Evolutionary conservation across 1,284 basidiomycete species (phyloP).

Genomic region (Cryptococcus sp.): DNA sequence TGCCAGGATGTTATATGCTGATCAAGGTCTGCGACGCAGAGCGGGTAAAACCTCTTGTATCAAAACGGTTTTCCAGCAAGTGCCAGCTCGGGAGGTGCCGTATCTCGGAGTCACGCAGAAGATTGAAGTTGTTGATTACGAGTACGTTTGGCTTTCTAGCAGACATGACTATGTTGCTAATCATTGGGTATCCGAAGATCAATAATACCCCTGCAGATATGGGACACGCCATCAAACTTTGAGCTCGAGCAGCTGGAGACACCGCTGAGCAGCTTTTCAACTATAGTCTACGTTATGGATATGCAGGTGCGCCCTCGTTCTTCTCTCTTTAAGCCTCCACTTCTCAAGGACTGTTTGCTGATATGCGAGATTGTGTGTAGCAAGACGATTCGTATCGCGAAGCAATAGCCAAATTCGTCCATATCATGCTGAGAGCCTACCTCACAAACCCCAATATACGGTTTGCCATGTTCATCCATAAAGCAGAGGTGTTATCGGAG

Average conservation of each 20-base stretch:
- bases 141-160: slow-evolving; percentile 62
- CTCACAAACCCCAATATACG: slow-evolving; percentile 75
- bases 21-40: slow-evolving; percentile 54
- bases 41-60: slow-evolving; percentile 92
- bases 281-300: slow-evolving; percentile 93
- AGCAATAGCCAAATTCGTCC: slow-evolving; percentile 74
- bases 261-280: slow-evolving; percentile 71
- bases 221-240: slow-evolving; percentile 89
- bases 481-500: slow-evolving; percentile 87
- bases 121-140: slow-evolving; percentile 71
- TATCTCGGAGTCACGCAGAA: slow-evolving; percentile 86
- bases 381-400: slow-evolving; percentile 59
- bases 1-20: background rate
- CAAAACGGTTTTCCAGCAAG: slow-evolving; percentile 84
- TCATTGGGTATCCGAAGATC: slow-evolving; percentile 60
- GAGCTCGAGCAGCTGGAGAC: slow-evolving; percentile 72
- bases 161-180: background rate
- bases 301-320: slow-evolving; percentile 67
- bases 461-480: slow-evolving; percentile 94
- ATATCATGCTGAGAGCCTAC: slow-evolving; percentile 72
- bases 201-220: slow-evolving; percentile 88
- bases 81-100: slow-evolving; percentile 83
- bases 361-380: slow-evolving; percentile 17
- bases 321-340: background rate
- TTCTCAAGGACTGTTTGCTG: background rate